phyloP scores from a whole-genome alignment of 2,329 filamentous ascomycete species.

The Huntiella bhutanensis region DNA sequence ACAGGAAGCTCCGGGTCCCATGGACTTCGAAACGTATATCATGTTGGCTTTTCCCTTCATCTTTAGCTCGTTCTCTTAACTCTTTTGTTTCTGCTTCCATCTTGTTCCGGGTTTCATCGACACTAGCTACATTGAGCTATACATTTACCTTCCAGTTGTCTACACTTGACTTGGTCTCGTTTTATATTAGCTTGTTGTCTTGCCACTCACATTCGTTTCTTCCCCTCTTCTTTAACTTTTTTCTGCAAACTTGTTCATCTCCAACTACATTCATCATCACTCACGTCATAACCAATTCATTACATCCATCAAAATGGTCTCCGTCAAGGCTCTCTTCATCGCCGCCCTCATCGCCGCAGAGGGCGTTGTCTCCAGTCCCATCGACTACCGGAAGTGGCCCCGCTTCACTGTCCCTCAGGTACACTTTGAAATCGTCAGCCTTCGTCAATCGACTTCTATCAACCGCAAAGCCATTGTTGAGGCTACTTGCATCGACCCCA shows the following conservation, averaged over 20 bases:
- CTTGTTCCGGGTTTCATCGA: too few relatives aligned
- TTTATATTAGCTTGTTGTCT: not conserved
- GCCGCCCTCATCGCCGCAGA: conserved; percentile 18
- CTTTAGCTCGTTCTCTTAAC: not conserved
- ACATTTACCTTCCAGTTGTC: conserved; percentile 1
- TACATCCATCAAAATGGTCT: conserved; percentile 17
- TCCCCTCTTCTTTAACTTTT: not conserved
- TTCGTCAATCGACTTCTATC: conserved; percentile 21
- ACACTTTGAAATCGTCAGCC: conserved; percentile 25
- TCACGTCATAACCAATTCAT: not conserved
- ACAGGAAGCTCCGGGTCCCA: too few relatives aligned
- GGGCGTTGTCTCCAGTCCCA: conserved; percentile 18
- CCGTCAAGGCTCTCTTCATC: conserved; percentile 16
- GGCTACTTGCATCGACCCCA: conserved; percentile 23
- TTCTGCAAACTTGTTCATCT: not conserved
- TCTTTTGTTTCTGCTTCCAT: not conserved
- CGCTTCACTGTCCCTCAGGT: conserved; percentile 23
- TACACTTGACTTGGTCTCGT: conserved; percentile 1
- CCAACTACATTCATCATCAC: not conserved
- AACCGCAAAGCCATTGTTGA: conserved; percentile 24
- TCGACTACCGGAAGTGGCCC: conserved; percentile 18
- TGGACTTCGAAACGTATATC: conserved; percentile 1
- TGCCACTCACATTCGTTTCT: conserved; percentile 3
- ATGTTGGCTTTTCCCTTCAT: not conserved
- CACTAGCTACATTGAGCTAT: not conserved